These are phyloP conservation scores for Boletus putidus DNA, from an alignment of 1,284 basidiomycete species.

Conservation along the genomic window DNA sequence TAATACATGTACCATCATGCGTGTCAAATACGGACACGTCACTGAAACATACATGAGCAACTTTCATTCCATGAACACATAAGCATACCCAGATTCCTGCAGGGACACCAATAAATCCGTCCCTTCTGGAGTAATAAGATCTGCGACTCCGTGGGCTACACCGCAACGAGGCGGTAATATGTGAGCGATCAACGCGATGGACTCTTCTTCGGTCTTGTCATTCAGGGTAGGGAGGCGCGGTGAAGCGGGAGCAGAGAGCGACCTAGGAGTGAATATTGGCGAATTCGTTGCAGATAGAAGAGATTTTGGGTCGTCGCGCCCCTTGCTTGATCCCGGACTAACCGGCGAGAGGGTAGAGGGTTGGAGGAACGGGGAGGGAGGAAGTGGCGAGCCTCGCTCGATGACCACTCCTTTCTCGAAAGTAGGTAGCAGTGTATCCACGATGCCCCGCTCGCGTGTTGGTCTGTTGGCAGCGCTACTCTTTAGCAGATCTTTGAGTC, in stretches of 20 bases:
- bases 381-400: constrained; percentile 28
- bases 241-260: constrained; percentile 48
- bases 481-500: constrained; percentile 68
- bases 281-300: constrained; percentile 49
- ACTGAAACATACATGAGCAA: constrained; percentile 33
- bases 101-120: constrained; percentile 49
- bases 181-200: constrained; percentile 48
- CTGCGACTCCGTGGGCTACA: constrained; percentile 43
- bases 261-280: constrained; percentile 43
- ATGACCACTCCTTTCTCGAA: constrained; percentile 30
- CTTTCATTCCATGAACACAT: not conserved
- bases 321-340: constrained; percentile 30
- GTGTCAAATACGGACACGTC: constrained; percentile 45
- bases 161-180: constrained; percentile 51
- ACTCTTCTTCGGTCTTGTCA: constrained; percentile 23
- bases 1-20: constrained; percentile 46
- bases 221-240: constrained; percentile 31
- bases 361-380: constrained; percentile 33
- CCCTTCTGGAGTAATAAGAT: constrained; percentile 47
- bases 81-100: constrained; percentile 42
- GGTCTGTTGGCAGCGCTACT: constrained; percentile 50
- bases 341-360: constrained; percentile 17
- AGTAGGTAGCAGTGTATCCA: constrained; percentile 36
- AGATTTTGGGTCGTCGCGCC: constrained; percentile 41
- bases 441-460: constrained; percentile 31